These are phyloP conservation scores for Porogramme epimiltina DNA, from an alignment of 1,284 basidiomycete species.

Conservation along the genomic window DNA sequence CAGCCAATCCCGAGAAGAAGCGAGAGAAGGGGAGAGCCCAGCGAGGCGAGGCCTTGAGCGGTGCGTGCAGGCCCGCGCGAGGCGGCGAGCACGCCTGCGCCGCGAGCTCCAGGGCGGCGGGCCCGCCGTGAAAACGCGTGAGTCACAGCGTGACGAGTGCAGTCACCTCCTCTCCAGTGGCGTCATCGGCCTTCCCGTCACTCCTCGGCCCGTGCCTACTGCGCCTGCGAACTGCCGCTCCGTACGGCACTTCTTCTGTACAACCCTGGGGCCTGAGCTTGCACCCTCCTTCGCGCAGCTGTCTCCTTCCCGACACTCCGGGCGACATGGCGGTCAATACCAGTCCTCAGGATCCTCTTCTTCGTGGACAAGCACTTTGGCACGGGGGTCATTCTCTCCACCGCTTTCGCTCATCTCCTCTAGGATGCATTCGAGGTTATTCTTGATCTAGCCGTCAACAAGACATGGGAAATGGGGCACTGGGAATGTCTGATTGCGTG, in stretches of 20 bases:
- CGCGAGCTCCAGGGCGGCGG: no score
- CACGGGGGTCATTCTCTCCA: conserved; percentile 80
- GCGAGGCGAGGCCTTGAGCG: no score
- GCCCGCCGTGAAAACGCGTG: no score
- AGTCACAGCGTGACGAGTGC: no score
- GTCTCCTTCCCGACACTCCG: conserved; percentile 71
- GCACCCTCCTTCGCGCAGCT: conserved; percentile 39
- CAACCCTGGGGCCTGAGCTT: background rate
- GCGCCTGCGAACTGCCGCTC: no score
- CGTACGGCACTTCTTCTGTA: background rate
- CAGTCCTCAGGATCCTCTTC: conserved; percentile 67
- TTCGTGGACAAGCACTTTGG: conserved; percentile 84
- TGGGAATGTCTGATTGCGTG: conserved; percentile 75
- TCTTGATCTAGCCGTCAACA: conserved; percentile 45
- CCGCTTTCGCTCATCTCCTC: conserved; percentile 77
- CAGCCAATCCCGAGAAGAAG: no score
- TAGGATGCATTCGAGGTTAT: conserved; percentile 73
- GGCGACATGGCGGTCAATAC: conserved; percentile 49
- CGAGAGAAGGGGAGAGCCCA: no score
- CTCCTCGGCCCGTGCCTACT: no score
- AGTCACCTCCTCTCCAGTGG: no score
- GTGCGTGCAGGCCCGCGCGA: no score
- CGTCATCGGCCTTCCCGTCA: no score
- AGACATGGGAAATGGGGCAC: conserved; percentile 49
- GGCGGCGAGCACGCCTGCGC: no score